Evolutionary conservation across 1,284 basidiomycete species (phyloP), one percentile per base, ranked within the genome.

Genomic region (Ganoderma resinaceum): DNA sequence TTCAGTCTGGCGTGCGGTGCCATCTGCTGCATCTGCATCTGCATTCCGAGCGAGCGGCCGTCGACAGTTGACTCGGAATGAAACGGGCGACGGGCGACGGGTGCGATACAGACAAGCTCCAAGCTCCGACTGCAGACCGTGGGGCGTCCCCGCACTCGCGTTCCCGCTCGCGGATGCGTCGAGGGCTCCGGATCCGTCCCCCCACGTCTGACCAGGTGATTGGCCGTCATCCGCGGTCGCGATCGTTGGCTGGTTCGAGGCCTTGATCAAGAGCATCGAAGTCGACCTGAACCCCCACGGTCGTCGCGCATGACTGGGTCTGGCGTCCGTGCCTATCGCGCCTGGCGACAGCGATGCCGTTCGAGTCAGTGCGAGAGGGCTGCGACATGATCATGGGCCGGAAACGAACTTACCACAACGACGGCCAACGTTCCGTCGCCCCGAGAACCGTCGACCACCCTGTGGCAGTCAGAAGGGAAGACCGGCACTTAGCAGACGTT

Each of bases 111-210:
- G 55, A 65, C 63, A 70, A 68, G 63, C 70, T 70, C 66, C 66
- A 68, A 66, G 62, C 67, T 71, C 70, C 70, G 70, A 49, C 64
- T 6, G 46, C n/a, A 52, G n/a, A 52, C 23, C 26, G 43, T 43
- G 57, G 61, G 57, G 63, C 62, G 61, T 57, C 33, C 31, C 33
- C 62, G 67, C 63, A 43, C 60, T 63, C 64, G 66, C 65, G 55
- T n/a, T 43, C 59, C 61, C 62, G 60, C 61, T 64, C 65, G 67
- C 67, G 57, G 67, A 67, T 62, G 70, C 65, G 67, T 71, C 67
- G 70, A 69, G 67, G 70, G 67, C 70, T 66, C 66, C 53, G 37
- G 37, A 61, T 69, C 67, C 66, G 63, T 63, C 23, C 14, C 35
- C 42, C 37, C n/a, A 2, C 46, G 20, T 55, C 52, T 55, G 55